These are phyloP conservation scores for Skeletonema costatum DNA, from an alignment of 108 stramenopile species.

Conservation along the genomic window DNA sequence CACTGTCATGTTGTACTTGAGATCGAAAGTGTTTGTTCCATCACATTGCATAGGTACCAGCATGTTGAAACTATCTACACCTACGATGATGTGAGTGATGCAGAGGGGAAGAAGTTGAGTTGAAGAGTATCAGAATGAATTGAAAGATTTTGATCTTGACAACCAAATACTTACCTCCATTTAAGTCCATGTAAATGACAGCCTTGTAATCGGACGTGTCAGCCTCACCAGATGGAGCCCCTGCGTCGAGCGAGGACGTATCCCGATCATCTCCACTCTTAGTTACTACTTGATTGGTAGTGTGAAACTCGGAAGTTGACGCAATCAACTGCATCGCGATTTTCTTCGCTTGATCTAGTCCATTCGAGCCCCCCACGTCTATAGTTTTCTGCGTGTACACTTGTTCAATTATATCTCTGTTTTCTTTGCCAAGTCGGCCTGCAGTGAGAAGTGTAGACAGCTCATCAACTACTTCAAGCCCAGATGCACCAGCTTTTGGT, in stretches of 20 bases:
- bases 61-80: constrained; percentile 65
- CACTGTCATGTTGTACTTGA: constrained; percentile 24
- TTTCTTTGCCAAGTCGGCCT: constrained; percentile 53
- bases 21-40: background rate
- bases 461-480: constrained; percentile 50
- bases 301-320: constrained; percentile 68
- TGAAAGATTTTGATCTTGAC: no score
- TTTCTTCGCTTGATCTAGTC: background rate
- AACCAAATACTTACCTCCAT: constrained; percentile 25
- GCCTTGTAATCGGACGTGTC: constrained; percentile 54
- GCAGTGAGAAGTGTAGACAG: constrained; percentile 55
- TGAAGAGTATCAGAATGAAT: no score
- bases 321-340: constrained; percentile 44
- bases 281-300: constrained; percentile 41
- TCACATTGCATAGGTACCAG: constrained; percentile 39
- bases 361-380: background rate
- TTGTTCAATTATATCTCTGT: constrained; percentile 7
- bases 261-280: constrained; percentile 22
- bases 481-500: constrained; percentile 13
- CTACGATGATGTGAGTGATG: no score
- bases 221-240: constrained; percentile 6
- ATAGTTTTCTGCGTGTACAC: constrained; percentile 34
- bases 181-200: constrained; percentile 57
- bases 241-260: background rate
- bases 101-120: no score